Percentiles rank a stretch among this genome's conserved stretches.
These are phyloP conservation scores for Cruciata laevipes DNA, from an alignment of 257 asterid genomes.

Conservation along the genomic window DNA sequence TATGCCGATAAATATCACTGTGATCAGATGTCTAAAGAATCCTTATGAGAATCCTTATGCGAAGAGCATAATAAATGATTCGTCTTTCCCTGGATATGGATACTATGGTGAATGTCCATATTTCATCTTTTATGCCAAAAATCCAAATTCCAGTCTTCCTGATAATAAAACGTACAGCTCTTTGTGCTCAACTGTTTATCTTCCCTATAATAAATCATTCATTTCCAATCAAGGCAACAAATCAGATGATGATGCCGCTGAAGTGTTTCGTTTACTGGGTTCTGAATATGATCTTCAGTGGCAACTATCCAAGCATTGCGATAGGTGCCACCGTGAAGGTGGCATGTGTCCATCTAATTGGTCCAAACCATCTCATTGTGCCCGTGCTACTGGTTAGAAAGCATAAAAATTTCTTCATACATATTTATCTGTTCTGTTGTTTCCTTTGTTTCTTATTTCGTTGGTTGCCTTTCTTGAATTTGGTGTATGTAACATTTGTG, in stretches of 20 bases:
- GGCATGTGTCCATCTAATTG: background rate
- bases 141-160: background rate
- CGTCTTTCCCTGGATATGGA: background rate
- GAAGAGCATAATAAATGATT: no score
- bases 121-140: background rate
- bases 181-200: background rate
- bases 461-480: background rate
- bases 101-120: background rate
- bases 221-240: background rate
- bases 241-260: background rate
- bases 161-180: background rate
- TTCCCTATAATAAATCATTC: slow-evolving; percentile 9
- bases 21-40: background rate
- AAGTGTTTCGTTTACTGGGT: background rate
- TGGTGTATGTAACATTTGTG: background rate
- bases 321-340: background rate
- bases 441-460: background rate
- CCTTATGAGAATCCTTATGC: no score
- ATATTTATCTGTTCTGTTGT: background rate
- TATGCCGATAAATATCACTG: slow-evolving; percentile 17
- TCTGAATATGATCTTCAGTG: slow-evolving; percentile 16
- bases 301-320: background rate
- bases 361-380: background rate
- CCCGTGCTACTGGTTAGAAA: no score
- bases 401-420: no score